phyloP scores from a whole-genome alignment of 768 basidiomycete species.

The Dioszegia hungarica region DNA sequence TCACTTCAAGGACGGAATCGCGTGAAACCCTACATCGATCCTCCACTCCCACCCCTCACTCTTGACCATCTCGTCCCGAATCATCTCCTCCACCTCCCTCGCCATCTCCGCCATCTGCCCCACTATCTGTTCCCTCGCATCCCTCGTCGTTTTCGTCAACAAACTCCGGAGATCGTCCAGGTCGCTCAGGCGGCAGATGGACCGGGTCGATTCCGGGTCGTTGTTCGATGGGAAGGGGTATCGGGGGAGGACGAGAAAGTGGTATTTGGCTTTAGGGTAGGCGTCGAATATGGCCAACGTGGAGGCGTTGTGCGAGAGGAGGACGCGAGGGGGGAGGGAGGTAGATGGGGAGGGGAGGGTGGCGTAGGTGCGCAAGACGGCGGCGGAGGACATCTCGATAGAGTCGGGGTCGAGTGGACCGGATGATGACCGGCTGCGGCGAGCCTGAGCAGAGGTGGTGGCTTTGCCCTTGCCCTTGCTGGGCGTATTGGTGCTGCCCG shows the following conservation, averaged over 20 bases:
- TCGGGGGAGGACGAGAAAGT: slow-evolving; percentile 77
- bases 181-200: slow-evolving; percentile 46
- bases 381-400: background rate
- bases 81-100: slow-evolving; percentile 56
- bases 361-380: slow-evolving; percentile 29
- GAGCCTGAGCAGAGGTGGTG: too few species aligned
- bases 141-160: slow-evolving; percentile 55
- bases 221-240: slow-evolving; percentile 49
- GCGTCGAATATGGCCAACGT: slow-evolving; percentile 42
- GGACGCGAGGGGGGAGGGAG: slow-evolving; percentile 17
- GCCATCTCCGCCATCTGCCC: slow-evolving; percentile 59
- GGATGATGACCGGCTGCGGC: too few species aligned
- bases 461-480: slow-evolving; percentile 4
- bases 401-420: background rate
- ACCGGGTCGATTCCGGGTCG: slow-evolving; percentile 26
- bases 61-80: slow-evolving; percentile 73
- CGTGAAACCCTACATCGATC: slow-evolving; percentile 79
- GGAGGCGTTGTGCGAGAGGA: slow-evolving; percentile 22
- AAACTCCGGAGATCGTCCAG: slow-evolving; percentile 60
- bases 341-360: slow-evolving; percentile 16
- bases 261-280: slow-evolving; percentile 63
- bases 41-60: slow-evolving; percentile 48
- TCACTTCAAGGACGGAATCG: slow-evolving; percentile 77
- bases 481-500: too few species aligned
- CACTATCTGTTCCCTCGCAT: slow-evolving; percentile 58